Conservation (phyloP, 2,329 filamentous ascomycete genomes). For the Phoma sp. region DNA sequence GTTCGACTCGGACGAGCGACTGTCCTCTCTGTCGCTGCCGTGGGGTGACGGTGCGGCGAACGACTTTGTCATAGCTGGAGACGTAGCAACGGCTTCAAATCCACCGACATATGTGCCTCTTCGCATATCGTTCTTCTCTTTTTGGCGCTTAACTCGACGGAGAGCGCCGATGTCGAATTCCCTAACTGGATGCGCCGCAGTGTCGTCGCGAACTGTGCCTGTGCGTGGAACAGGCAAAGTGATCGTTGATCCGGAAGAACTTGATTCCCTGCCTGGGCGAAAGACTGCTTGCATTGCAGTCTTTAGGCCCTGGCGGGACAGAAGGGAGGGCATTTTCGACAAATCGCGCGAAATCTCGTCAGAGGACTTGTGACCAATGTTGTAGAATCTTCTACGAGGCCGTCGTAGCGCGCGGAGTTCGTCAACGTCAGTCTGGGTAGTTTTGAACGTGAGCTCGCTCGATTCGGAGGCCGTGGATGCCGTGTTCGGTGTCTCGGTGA, state of each 20-base stretch:
- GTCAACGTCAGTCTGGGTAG: conserved; percentile 39
- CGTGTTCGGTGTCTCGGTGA: conserved; percentile 20
- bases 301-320: conserved; percentile 35
- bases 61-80: not conserved
- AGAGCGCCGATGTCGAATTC: conserved; percentile 38
- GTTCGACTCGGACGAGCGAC: conserved; percentile 23
- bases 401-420: conserved; percentile 29
- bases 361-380: conserved; percentile 31
- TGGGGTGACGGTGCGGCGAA: not conserved
- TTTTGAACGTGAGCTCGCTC: conserved; percentile 39
- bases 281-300: conserved; percentile 40
- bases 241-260: conserved; percentile 42
- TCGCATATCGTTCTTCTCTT: conserved; percentile 32
- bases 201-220: conserved; percentile 28
- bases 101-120: conserved; percentile 23
- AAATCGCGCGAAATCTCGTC: conserved; percentile 28
- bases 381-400: conserved; percentile 39
- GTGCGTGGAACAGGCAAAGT: conserved; percentile 39
- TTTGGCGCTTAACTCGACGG: conserved; percentile 33
- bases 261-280: conserved; percentile 33
- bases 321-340: conserved; percentile 18
- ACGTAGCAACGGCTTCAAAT: conserved; percentile 20
- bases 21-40: conserved; percentile 1
- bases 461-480: conserved; percentile 25
- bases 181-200: conserved; percentile 12